Evolutionary conservation across 352 stramenopile genomes (phyloP).

Genomic region (Pythium aquatile): DNA sequence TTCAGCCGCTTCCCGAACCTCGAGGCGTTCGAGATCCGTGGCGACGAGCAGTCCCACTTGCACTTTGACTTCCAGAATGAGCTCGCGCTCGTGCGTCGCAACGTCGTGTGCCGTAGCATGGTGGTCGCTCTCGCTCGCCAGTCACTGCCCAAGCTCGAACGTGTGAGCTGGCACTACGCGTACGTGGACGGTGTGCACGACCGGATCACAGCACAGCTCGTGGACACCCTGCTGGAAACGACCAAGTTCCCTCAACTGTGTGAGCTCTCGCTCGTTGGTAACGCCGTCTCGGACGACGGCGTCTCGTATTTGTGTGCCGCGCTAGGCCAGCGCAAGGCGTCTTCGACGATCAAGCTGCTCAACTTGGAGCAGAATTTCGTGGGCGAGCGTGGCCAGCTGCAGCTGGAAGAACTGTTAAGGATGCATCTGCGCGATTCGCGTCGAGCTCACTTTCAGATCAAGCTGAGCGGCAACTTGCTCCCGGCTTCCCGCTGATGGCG

Average conservation of each 20-base stretch:
- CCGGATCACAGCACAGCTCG: constrained; percentile 30
- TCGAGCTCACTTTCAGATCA: neutral
- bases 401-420: constrained; percentile 16
- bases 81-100: constrained; percentile 24
- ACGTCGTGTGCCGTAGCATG: constrained; percentile 26
- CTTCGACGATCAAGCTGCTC: constrained; percentile 11
- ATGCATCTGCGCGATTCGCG: neutral
- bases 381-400: constrained; percentile 27
- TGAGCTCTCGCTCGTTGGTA: constrained; percentile 30
- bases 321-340: neutral
- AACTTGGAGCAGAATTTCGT: constrained; percentile 38
- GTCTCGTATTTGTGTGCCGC: constrained; percentile 21
- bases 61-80: constrained; percentile 28
- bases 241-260: constrained; percentile 17
- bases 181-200: constrained; percentile 36
- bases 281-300: constrained; percentile 35
- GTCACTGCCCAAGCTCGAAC: constrained; percentile 12
- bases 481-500: neutral
- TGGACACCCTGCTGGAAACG: constrained; percentile 15
- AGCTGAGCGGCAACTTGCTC: constrained; percentile 21
- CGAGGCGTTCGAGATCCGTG: constrained; percentile 21
- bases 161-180: constrained; percentile 22
- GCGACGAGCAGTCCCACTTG: constrained; percentile 21
- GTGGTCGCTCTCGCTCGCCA: constrained; percentile 16
- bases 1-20: constrained; percentile 32